A percentile compares a stretch with the other conserved stretches of the same genome.
phyloP scores from a whole-genome alignment of 345 rosid species.

The Salix koriyanagi region DNA sequence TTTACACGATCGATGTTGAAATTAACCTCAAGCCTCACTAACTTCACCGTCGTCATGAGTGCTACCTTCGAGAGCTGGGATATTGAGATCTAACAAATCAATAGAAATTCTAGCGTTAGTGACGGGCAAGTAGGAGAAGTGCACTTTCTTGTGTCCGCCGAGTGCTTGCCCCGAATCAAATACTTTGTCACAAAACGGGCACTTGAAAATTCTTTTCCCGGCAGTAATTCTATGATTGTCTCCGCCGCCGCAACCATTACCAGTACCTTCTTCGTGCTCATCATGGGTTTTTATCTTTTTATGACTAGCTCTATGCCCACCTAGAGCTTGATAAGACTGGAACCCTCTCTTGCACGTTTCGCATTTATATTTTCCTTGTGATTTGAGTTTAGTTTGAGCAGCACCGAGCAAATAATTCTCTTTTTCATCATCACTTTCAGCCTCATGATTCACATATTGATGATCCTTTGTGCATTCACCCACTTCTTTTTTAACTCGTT shows the following conservation, averaged over 20 bases:
- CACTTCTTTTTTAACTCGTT: not conserved
- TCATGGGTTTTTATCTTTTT: slow-evolving; percentile 1
- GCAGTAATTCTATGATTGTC: not conserved
- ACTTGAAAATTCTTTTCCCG: slow-evolving; percentile 17
- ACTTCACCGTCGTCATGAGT: slow-evolving; percentile 13
- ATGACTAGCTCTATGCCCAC: slow-evolving; percentile 34
- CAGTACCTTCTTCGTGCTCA: not conserved
- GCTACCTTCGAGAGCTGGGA: slow-evolving; percentile 24
- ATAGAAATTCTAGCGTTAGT: not conserved
- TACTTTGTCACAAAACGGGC: slow-evolving; percentile 41
- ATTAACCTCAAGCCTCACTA: not conserved
- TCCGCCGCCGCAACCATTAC: not conserved
- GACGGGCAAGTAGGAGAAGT: slow-evolving; percentile 25
- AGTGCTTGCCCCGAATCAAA: slow-evolving; percentile 61
- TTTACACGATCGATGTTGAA: not conserved
- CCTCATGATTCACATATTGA: not conserved
- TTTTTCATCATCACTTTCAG: not conserved
- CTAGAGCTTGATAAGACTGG: slow-evolving; percentile 31
- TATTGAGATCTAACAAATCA: slow-evolving; percentile 36
- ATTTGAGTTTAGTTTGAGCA: not conserved
- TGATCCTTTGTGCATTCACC: too few relatives aligned
- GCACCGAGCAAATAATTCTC: slow-evolving; percentile 1
- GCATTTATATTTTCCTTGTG: slow-evolving; percentile 13
- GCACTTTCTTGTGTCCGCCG: slow-evolving; percentile 61
- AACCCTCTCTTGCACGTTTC: slow-evolving; percentile 26